A percentile compares a stretch with the other conserved stretches of the same genome.
These are phyloP conservation scores for Ustilago curta DNA, from an alignment of 1,284 basidiomycete genomes.

Conservation along the genomic window DNA sequence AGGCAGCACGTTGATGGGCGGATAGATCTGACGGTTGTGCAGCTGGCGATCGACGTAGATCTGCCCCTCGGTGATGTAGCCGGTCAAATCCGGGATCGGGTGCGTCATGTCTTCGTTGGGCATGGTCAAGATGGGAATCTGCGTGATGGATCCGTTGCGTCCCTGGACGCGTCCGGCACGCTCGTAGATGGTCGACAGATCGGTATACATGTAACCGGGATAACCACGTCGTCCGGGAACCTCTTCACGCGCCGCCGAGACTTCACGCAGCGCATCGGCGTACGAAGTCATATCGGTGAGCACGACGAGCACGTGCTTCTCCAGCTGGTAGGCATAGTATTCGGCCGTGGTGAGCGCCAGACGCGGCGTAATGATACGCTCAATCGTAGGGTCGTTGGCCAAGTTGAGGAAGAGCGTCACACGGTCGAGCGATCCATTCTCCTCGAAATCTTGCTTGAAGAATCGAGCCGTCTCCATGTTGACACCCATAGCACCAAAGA, in stretches of 20 bases:
- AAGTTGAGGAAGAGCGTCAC: conserved; percentile 99
- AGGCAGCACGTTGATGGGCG: conserved; percentile 98
- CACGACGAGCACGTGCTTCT: conserved; percentile 99
- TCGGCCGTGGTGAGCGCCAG: conserved; percentile 98
- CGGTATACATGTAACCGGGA: conserved; percentile 86
- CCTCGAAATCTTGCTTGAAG: conserved; percentile 99
- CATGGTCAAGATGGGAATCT: conserved; percentile 99
- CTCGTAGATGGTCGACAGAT: conserved; percentile 91
- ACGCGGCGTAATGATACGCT: conserved; percentile 99
- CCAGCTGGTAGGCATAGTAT: conserved; percentile 99
- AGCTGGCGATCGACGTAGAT: conserved; percentile 94
- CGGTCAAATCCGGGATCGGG: conserved; percentile 97
- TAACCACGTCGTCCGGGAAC: conserved; percentile 99
- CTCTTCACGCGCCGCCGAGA: conserved; percentile 96
- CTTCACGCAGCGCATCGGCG: conserved; percentile 94
- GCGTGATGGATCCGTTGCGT: conserved; percentile 98
- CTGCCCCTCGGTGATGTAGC: conserved; percentile 98
- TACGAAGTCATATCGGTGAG: conserved; percentile 99
- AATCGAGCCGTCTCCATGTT: conserved; percentile 99
- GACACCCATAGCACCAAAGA: conserved; percentile 99
- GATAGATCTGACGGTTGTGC: conserved; percentile 96
- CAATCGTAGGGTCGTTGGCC: conserved; percentile 99
- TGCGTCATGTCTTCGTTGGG: conserved; percentile 99
- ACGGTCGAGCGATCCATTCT: conserved; percentile 96
- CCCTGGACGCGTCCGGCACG: conserved; percentile 98